phyloP scores from a whole-genome alignment of 192 early-diverging fungal species.

The Kappamyces sp. region DNA sequence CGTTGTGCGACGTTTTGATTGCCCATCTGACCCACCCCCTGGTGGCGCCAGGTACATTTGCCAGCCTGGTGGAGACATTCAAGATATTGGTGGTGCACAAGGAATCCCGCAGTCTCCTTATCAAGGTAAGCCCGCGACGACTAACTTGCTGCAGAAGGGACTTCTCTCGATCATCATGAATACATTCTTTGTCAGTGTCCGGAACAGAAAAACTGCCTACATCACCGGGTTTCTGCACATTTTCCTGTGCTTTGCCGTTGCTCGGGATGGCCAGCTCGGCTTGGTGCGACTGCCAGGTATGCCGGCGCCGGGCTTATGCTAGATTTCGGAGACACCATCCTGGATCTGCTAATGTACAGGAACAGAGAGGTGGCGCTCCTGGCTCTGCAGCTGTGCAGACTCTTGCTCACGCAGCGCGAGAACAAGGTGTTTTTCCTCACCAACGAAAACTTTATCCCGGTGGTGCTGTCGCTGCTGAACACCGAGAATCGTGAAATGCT shows the following conservation, averaged over 20 bases:
- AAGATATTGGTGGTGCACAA: slow-evolving; percentile 23
- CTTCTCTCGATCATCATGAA: neutral
- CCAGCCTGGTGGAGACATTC: slow-evolving; percentile 17
- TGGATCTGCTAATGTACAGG: slow-evolving; percentile 14
- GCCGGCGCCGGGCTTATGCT: neutral
- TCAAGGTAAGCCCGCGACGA: slow-evolving; percentile 23
- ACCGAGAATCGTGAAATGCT: slow-evolving; percentile 12
- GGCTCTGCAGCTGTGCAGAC: slow-evolving; percentile 23
- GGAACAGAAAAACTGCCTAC: slow-evolving; percentile 20
- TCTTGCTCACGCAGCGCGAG: slow-evolving; percentile 29
- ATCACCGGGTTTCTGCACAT: slow-evolving; percentile 15
- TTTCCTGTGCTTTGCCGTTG: slow-evolving; percentile 17
- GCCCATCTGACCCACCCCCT: too few species aligned
- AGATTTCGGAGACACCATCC: neutral
- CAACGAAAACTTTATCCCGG: slow-evolving; percentile 17
- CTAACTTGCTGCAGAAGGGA: slow-evolving; percentile 12
- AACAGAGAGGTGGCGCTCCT: neutral
- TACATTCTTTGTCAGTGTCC: slow-evolving; percentile 5
- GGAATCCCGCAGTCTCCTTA: slow-evolving; percentile 18
- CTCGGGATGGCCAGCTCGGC: slow-evolving; percentile 21
- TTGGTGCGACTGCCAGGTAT: slow-evolving; percentile 24
- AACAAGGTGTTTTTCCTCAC: slow-evolving; percentile 33
- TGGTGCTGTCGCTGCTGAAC: slow-evolving; percentile 10
- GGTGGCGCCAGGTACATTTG: slow-evolving; percentile 13
- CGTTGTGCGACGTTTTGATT: too few species aligned